These are phyloP conservation scores for Salix purpurea DNA, from an alignment of 345 rosid genomes.

Conservation along the genomic window DNA sequence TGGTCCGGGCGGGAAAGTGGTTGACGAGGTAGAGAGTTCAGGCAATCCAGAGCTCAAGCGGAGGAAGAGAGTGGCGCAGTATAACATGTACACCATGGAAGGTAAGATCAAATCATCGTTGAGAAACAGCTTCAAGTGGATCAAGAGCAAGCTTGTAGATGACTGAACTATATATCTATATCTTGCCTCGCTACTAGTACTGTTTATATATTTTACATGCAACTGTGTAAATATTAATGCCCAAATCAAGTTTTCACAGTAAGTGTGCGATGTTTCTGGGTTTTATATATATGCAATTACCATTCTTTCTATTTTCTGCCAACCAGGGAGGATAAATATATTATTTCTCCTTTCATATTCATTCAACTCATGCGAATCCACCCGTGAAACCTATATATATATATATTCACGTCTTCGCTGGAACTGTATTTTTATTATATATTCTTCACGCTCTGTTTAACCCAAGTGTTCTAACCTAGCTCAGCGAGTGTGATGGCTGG, in stretches of 20 bases:
- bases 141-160: slow-evolving; percentile 48
- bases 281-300: background rate
- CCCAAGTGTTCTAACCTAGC: too few species aligned
- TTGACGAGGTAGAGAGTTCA: slow-evolving; percentile 13
- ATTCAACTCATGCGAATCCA: too few species aligned
- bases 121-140: slow-evolving; percentile 62
- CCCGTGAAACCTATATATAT: too few species aligned
- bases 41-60: slow-evolving; percentile 52
- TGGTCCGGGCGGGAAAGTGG: slow-evolving; percentile 27
- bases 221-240: background rate
- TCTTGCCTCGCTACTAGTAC: background rate
- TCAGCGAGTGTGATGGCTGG: too few species aligned
- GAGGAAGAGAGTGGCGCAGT: slow-evolving; percentile 55
- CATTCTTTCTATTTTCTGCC: background rate
- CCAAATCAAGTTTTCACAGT: too few species aligned
- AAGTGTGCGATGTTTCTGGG: background rate
- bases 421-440: too few species aligned
- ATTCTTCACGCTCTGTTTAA: too few species aligned
- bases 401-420: too few species aligned
- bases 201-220: background rate
- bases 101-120: slow-evolving; percentile 54
- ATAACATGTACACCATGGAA: slow-evolving; percentile 50
- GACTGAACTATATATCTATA: background rate
- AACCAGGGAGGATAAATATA: too few species aligned
- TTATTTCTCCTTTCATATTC: too few species aligned